Evolutionary conservation across 805 yeast species (phyloP), one percentile per base, ranked within the genome.

Genomic region (Candida boidinii): DNA sequence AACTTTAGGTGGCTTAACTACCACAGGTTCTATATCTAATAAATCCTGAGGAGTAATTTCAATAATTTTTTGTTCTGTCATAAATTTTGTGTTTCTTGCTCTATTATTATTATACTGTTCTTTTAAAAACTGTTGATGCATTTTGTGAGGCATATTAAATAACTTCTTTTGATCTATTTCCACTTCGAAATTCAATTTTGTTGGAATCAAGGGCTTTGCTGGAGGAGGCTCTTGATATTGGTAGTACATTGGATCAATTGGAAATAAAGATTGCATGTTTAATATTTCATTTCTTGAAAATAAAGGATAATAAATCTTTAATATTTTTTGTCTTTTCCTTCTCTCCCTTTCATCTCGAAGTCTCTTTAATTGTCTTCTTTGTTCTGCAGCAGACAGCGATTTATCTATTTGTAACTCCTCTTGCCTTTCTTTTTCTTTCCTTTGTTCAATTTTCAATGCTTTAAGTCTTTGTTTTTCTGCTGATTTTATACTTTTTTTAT

Each of bases 231-330:
- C 58, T 26, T 76, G 75, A 32, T 69, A 75, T 21, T 60, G 58
- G 42, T 71, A 72, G 36, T 65, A 65, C 13, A 61, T 56, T 1
- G 88, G 82, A 9, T 68, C 53, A 8, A 51, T 64, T 1, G 90
- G 80, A 19, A 80, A 81, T 29, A 83, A 56, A 7, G 70, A 54
- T 51, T 80, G 84, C 71, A 79, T 73, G 43, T 75, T 73, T 44
- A 80, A 61, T 2, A 77, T 68, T 28, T 68, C 61, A 17, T 73
- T 67, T 16, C 61, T 62, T 34, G 66, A 61, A 53, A 78, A 85
- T 1, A 69, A 61, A 0, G 95, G 94, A 48, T 68, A 83, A 45
- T 74, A 73, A 23, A 61, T 58, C 26, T 60, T 53, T 20, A 77
- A 51, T 13, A 65, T 36, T 10, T 48, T 50, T 26, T 57, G 58